A percentile compares a stretch with the other conserved stretches of the same genome.
Evolutionary conservation across 352 stramenopile species (phyloP).

Genomic region (Phytophthora europaea): DNA sequence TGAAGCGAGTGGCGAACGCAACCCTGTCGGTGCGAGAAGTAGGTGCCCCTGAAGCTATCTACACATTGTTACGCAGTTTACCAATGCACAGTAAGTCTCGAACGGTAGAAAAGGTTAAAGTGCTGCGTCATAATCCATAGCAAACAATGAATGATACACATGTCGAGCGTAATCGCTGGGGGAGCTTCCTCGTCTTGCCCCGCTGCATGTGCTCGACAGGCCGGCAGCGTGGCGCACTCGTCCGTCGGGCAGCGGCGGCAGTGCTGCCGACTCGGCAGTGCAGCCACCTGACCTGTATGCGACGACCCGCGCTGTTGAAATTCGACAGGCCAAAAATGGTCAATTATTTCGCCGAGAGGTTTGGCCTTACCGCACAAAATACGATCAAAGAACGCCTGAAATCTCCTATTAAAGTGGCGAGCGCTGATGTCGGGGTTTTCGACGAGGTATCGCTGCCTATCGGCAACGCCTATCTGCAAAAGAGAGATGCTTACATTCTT

Average conservation of each 20-base stretch:
- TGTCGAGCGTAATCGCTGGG: no score
- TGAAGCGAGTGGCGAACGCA: slow-evolving; percentile 5
- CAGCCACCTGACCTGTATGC: no score
- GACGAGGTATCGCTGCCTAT: slow-evolving; percentile 7
- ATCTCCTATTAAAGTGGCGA: slow-evolving; percentile 32
- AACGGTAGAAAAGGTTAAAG: no score
- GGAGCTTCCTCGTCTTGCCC: no score
- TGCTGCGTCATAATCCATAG: slow-evolving; percentile 18
- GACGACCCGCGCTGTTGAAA: slow-evolving; percentile 25
- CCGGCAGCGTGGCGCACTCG: no score
- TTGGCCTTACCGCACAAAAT: slow-evolving; percentile 1
- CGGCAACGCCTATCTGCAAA: background rate
- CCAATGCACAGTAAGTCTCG: no score
- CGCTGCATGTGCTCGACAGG: no score
- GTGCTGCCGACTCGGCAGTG: no score
- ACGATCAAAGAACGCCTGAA: slow-evolving; percentile 29
- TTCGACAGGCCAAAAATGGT: slow-evolving; percentile 25
- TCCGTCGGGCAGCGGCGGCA: no score
- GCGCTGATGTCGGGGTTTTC: slow-evolving; percentile 15
- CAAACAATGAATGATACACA: slow-evolving; percentile 30
- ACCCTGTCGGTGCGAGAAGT: background rate
- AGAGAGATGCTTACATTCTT: background rate
- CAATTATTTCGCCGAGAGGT: slow-evolving; percentile 19
- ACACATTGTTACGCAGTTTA: background rate
- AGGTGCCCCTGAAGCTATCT: background rate